Conservation (phyloP, 306 rosid genomes). For the Lagenaria siceraria region DNA sequence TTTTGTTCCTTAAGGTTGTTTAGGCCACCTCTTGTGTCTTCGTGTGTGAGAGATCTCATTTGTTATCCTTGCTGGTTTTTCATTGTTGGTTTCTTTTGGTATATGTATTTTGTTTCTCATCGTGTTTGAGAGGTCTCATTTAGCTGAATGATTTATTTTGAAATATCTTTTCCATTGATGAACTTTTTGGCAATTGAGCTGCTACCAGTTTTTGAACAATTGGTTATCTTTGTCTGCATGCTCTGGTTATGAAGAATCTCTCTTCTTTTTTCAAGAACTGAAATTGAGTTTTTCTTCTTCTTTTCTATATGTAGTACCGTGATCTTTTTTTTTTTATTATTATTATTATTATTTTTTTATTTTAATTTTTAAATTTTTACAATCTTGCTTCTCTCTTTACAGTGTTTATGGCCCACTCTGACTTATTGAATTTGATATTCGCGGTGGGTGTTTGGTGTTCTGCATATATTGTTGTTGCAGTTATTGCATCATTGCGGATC, state of each 20-base stretch:
- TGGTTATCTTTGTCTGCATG: background rate
- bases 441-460: constrained; percentile 39
- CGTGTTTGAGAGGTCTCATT: background rate
- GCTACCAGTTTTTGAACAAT: background rate
- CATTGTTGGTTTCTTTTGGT: background rate
- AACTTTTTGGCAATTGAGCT: background rate
- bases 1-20: background rate
- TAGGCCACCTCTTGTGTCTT: background rate
- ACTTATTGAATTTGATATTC: constrained; percentile 31
- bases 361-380: background rate
- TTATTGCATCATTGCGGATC: constrained; percentile 40
- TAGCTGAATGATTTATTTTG: background rate
- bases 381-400: background rate
- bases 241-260: background rate
- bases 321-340: background rate
- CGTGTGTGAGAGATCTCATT: background rate
- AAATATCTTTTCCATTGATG: background rate
- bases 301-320: background rate
- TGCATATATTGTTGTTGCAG: constrained; percentile 50
- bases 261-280: background rate
- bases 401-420: constrained; percentile 36
- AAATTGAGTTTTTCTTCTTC: background rate
- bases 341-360: too few species aligned
- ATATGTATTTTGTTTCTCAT: background rate
- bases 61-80: background rate